phyloP scores from a whole-genome alignment of 192 early-diverging fungal species.

The Rhizoclosmatium sp. region DNA sequence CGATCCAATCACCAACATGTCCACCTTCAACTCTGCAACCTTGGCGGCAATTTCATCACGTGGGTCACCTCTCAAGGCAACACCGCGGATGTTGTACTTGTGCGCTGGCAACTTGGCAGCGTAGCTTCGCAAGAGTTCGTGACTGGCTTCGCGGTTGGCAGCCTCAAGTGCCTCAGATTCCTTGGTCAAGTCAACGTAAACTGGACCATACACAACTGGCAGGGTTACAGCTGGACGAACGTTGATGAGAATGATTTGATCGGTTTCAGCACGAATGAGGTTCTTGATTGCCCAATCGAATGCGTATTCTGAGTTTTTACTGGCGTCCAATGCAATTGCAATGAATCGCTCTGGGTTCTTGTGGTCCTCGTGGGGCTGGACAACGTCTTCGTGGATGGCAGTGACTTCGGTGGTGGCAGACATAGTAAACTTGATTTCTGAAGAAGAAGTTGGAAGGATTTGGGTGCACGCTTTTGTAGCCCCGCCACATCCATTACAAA shows the following conservation, averaged over 20 bases:
- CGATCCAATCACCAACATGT: constrained; percentile 65
- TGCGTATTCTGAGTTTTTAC: constrained; percentile 30
- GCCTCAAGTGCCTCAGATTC: constrained; percentile 15
- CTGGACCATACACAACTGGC: constrained; percentile 18
- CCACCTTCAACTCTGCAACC: constrained; percentile 59
- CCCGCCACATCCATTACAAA: too few relatives aligned
- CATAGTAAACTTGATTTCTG: constrained; percentile 4
- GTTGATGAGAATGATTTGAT: constrained; percentile 47
- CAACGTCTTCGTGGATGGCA: constrained; percentile 23
- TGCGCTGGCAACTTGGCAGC: constrained; percentile 10
- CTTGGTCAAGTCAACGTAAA: constrained; percentile 15
- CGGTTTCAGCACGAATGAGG: constrained; percentile 32
- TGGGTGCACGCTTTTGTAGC: too few relatives aligned
- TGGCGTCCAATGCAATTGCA: constrained; percentile 43
- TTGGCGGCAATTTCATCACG: constrained; percentile 68
- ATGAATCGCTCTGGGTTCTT: constrained; percentile 26
- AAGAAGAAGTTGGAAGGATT: background rate
- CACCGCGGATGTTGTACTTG: constrained; percentile 34
- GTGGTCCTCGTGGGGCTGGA: constrained; percentile 11
- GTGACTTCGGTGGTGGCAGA: constrained; percentile 1
- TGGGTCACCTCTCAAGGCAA: constrained; percentile 59
- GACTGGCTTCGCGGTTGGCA: constrained; percentile 15
- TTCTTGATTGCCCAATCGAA: constrained; percentile 48
- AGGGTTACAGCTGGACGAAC: constrained; percentile 23
- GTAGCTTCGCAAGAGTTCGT: constrained; percentile 16